A percentile compares a stretch with the other conserved stretches of the same genome.
phyloP scores from a whole-genome alignment of 2,329 filamentous ascomycete species.

The Calonectria fujianensis region DNA sequence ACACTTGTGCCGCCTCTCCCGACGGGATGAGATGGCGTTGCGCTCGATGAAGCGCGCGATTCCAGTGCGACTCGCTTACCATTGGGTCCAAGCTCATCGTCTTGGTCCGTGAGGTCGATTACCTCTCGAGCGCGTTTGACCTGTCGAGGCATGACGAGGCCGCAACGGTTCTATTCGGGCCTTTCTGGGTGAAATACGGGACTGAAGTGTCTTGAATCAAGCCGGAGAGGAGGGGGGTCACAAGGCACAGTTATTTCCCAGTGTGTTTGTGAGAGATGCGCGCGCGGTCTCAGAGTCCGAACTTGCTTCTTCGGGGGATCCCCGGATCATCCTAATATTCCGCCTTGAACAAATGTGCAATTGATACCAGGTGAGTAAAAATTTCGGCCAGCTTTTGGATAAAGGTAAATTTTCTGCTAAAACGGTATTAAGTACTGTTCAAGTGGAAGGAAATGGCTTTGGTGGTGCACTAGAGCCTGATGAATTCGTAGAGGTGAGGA shows the following conservation, averaged over 20 bases:
- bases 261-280: background rate
- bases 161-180: background rate
- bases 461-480: background rate
- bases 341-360: background rate
- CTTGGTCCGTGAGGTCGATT: constrained; percentile 64
- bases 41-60: constrained; percentile 28
- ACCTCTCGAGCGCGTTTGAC: constrained; percentile 62
- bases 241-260: background rate
- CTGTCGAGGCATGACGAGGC: constrained; percentile 45
- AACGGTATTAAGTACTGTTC: background rate
- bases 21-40: constrained; percentile 32
- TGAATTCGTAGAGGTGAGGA: background rate
- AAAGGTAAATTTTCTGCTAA: background rate
- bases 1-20: constrained; percentile 48
- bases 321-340: constrained; percentile 29
- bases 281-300: background rate
- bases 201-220: background rate
- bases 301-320: constrained; percentile 27
- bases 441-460: background rate
- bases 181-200: background rate
- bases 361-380: background rate
- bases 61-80: constrained; percentile 54
- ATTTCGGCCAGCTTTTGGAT: background rate
- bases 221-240: background rate
- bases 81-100: constrained; percentile 52